Evolutionary conservation across 1,139 yeast species (phyloP).

Genomic region (Lodderomyces beijingensis): DNA sequence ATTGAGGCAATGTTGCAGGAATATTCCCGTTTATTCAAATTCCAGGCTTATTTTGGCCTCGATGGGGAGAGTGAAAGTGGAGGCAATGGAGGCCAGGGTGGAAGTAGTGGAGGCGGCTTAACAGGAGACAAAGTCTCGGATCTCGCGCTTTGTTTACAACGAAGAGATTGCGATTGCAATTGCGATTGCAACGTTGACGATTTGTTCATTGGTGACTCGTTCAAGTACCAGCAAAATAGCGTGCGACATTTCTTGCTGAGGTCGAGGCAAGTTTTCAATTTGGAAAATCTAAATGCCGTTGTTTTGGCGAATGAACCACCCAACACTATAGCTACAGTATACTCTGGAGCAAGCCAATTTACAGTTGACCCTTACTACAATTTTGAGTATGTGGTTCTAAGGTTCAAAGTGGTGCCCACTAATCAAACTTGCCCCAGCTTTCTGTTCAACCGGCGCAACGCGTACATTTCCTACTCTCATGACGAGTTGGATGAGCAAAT

Average conservation of each 20-base stretch:
- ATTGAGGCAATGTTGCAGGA: slow-evolving; percentile 33
- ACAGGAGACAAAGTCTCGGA: slow-evolving; percentile 15
- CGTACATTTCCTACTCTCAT: slow-evolving; percentile 3
- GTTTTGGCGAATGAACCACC: slow-evolving; percentile 6
- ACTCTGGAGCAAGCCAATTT: background rate
- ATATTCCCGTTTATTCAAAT: slow-evolving; percentile 38
- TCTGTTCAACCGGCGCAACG: slow-evolving; percentile 1
- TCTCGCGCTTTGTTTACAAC: background rate
- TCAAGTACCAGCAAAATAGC: slow-evolving; percentile 17
- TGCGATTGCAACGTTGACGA: slow-evolving; percentile 7
- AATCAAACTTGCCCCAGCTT: background rate
- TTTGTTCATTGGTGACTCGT: slow-evolving; percentile 25
- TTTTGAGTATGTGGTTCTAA: slow-evolving; percentile 16
- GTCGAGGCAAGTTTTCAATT: slow-evolving; percentile 8
- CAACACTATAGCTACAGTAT: background rate
- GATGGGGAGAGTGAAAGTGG: slow-evolving; percentile 18
- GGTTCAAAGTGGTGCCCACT: background rate
- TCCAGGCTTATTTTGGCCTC: slow-evolving; percentile 36
- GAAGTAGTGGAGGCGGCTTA: too few species aligned
- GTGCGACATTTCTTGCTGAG: slow-evolving; percentile 9
- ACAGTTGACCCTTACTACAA: slow-evolving; percentile 17
- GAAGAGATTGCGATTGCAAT: too few species aligned
- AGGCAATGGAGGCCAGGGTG: background rate
- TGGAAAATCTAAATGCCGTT: slow-evolving; percentile 8
- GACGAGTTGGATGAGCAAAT: slow-evolving; percentile 11